Conservation (phyloP, 2,329 filamentous ascomycete species). For the Penicillium capsulatum region DNA sequence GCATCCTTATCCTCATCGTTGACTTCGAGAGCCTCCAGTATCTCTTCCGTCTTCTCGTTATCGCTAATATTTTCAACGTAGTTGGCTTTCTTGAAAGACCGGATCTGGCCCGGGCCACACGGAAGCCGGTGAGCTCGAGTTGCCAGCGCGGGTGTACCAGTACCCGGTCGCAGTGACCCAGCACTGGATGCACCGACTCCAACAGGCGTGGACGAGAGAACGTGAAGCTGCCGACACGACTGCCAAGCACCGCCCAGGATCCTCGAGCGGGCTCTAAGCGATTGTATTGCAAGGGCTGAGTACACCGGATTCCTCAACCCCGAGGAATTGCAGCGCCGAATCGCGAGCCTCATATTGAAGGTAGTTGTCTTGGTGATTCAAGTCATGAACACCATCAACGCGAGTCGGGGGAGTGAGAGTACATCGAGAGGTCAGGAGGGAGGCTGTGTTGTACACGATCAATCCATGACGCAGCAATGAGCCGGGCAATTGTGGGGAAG, state of each 20-base stretch:
- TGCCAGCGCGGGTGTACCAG: background rate
- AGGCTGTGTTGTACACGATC: constrained; percentile 1
- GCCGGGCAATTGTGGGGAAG: constrained; percentile 1
- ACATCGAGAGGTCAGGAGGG: background rate
- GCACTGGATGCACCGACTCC: too few relatives aligned
- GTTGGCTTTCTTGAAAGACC: constrained; percentile 17
- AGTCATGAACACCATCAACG: too few relatives aligned
- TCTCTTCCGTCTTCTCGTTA: constrained; percentile 34
- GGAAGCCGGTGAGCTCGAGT: background rate
- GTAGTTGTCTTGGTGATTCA: too few relatives aligned
- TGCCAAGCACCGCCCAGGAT: too few relatives aligned
- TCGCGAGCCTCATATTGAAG: too few relatives aligned
- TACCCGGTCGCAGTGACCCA: too few relatives aligned
- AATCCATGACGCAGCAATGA: constrained; percentile 2
- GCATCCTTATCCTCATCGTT: constrained; percentile 26
- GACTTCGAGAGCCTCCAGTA: constrained; percentile 36
- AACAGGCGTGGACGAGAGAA: too few relatives aligned
- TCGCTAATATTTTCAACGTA: constrained; percentile 17
- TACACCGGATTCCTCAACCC: too few relatives aligned
- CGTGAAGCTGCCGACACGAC: too few relatives aligned
- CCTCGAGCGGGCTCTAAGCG: too few relatives aligned
- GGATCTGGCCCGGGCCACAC: constrained; percentile 3
- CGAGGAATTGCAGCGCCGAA: too few relatives aligned
- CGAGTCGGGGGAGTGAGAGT: background rate
- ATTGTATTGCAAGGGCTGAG: too few relatives aligned